Base-by-base conservation (phyloP, 2,329 filamentous ascomycete species). In the Colletotrichum gigasporum region DNA sequence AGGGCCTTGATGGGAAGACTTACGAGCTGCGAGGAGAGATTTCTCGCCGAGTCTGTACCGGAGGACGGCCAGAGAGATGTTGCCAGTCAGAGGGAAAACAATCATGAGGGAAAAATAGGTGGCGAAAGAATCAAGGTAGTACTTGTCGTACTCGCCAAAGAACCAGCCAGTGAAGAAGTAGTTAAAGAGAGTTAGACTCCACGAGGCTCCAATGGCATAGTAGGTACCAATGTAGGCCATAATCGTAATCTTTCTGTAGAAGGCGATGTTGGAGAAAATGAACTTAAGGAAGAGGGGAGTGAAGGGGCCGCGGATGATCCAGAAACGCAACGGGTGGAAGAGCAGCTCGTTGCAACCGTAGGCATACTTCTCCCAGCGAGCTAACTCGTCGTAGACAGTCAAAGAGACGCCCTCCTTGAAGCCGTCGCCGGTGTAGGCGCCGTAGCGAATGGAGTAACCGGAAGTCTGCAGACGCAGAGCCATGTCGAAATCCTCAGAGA, bases 401-500 rank as follows among this genome's bases (percentile, higher is more conserved):
- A 92, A 80, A 0, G 89, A 91, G 0, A 92, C 90, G 66, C 90
- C 90, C 70, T 92, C 90, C 71, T 92, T 87, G 78, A 93, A 93
- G 6, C 87, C 90, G 5, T 88, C 85, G 34, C 86, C 85, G 56
- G 89, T 87, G 77, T 92, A 93, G 0, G 88, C 85, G 10, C 86
- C 91, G 1, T 93, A 81, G 11, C 91, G 89, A 45, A 92, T 86
- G 34, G 87, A 82, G 74, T 90, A 91, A 22, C 90, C 90, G 16
- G 80, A 80, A 67, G 86, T 87, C 74, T 94, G 91, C 4, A 93
- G 82, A 34, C 91, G 88, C 1, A 94, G 82, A 10, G 89, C 85
- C 78, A 93, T 91, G 66, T 93, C 91, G 57, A 93, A 93, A 70
- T 94, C 91, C 66, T 94, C 91, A 0, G 90, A 93, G 0, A 94